Conservation (phyloP, 2,329 filamentous ascomycete species). For the Penicillium sp. region DNA sequence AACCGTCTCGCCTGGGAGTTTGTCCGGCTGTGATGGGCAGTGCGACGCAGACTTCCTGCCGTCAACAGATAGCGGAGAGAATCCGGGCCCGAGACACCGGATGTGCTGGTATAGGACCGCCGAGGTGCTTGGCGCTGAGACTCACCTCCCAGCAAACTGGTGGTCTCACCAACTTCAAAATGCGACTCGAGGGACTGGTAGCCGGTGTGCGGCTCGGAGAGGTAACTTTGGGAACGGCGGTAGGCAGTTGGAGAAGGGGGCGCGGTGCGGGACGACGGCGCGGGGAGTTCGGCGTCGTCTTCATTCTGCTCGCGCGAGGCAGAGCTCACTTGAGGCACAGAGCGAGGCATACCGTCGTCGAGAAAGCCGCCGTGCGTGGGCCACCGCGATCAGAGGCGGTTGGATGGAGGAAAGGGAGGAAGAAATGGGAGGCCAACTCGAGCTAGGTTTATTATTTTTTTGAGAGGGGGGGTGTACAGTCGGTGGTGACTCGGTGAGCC, state of each 20-base stretch:
- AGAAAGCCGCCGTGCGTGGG: conserved; percentile 7
- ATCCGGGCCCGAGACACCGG: conserved; percentile 28
- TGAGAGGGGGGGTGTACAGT: no score
- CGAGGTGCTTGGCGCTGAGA: conserved; percentile 19
- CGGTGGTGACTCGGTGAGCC: neutral
- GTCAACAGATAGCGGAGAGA: conserved; percentile 31
- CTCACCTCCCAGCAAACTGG: conserved; percentile 28
- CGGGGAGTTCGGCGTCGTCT: conserved; percentile 5
- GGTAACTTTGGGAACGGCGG: conserved; percentile 26
- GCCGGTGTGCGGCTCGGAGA: conserved; percentile 27
- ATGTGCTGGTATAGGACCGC: conserved; percentile 35
- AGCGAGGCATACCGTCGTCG: conserved; percentile 26
- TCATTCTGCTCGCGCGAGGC: conserved; percentile 14
- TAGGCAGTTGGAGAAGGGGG: conserved; percentile 33
- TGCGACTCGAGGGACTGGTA: conserved; percentile 29
- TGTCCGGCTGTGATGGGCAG: conserved; percentile 44
- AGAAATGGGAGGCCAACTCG: no score
- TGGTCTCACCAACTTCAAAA: conserved; percentile 29
- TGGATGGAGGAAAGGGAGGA: neutral
- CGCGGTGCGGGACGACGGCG: conserved; percentile 23
- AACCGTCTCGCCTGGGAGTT: conserved; percentile 48
- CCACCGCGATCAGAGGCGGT: neutral
- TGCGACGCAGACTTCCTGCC: conserved; percentile 33
- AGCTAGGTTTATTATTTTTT: neutral
- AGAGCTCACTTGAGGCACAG: conserved; percentile 20